Evolutionary conservation across 805 yeast genomes (phyloP).

Genomic region (Priceomyces carsonii): DNA sequence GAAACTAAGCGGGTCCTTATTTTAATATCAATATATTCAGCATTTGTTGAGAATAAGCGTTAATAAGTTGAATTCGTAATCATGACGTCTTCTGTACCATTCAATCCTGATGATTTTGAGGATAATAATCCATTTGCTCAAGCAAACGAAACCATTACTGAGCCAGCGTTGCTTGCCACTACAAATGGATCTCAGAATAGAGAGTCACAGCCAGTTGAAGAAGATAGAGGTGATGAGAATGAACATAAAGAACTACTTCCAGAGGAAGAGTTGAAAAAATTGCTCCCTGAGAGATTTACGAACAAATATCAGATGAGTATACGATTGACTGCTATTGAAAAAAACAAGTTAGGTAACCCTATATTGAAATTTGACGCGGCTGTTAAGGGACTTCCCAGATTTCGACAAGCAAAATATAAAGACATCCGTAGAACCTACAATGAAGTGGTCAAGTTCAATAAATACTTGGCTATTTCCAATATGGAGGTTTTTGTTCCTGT

Average conservation of each 20-base stretch:
- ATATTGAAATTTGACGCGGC: slow-evolving; percentile 65
- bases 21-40: too few relatives aligned
- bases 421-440: slow-evolving; percentile 78
- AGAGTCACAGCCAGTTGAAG: slow-evolving; percentile 15
- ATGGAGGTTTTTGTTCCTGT: slow-evolving; percentile 94
- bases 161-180: not conserved
- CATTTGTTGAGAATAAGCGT: too few relatives aligned
- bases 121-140: slow-evolving; percentile 45
- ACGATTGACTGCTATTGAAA: slow-evolving; percentile 69
- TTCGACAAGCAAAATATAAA: slow-evolving; percentile 66
- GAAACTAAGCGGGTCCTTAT: too few relatives aligned
- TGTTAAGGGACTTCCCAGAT: slow-evolving; percentile 64
- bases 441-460: slow-evolving; percentile 75
- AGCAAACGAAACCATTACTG: slow-evolving; percentile 16
- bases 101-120: slow-evolving; percentile 48
- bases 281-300: slow-evolving; percentile 53
- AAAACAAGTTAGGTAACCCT: slow-evolving; percentile 75
- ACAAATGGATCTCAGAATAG: slow-evolving; percentile 17
- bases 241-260: slow-evolving; percentile 21
- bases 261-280: slow-evolving; percentile 42
- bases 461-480: slow-evolving; percentile 75
- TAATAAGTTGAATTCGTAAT: slow-evolving; percentile 1
- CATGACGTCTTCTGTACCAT: slow-evolving; percentile 47
- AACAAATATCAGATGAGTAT: slow-evolving; percentile 46
- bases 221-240: slow-evolving; percentile 5